Percentiles rank a stretch among this genome's conserved stretches.
Evolutionary conservation across 305 asterid species (phyloP).

Genomic region (Fraxinus angustifolia): DNA sequence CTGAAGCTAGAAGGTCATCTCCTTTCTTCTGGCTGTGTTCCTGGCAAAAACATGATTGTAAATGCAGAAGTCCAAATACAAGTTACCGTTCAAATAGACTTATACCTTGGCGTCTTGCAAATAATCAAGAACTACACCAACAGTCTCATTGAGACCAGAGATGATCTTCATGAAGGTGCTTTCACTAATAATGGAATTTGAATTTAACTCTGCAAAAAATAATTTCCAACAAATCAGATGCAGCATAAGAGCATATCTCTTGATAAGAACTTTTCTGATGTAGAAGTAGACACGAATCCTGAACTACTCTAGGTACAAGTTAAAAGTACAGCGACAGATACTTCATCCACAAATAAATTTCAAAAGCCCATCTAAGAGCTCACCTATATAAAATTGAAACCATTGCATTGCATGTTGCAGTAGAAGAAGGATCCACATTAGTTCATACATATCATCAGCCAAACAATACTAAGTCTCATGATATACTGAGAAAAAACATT

Average conservation of each 20-base stretch:
- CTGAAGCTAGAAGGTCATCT: constrained; percentile 86
- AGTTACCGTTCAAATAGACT: constrained; percentile 13
- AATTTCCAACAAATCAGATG: constrained; percentile 20
- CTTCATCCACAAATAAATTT: constrained; percentile 3
- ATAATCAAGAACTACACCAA: constrained; percentile 67
- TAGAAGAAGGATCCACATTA: background rate
- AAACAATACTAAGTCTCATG: background rate
- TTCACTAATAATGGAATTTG: constrained; percentile 44
- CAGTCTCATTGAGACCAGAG: constrained; percentile 72
- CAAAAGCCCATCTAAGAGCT: constrained; percentile 7
- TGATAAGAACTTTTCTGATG: background rate
- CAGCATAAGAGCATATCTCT: constrained; percentile 6
- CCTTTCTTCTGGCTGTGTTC: constrained; percentile 82
- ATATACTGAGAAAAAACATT: background rate
- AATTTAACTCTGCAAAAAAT: constrained; percentile 38
- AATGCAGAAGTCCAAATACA: constrained; percentile 14
- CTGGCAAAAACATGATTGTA: constrained; percentile 37
- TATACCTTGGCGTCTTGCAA: constrained; percentile 79
- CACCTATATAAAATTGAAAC: background rate
- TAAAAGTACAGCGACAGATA: background rate
- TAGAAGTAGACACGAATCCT: background rate
- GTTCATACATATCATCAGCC: background rate
- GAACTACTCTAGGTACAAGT: background rate
- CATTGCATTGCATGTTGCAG: background rate
- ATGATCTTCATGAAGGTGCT: constrained; percentile 60